These are phyloP conservation scores for Plectranthus barbatus DNA, from an alignment of 257 asterid genomes.

Conservation along the genomic window DNA sequence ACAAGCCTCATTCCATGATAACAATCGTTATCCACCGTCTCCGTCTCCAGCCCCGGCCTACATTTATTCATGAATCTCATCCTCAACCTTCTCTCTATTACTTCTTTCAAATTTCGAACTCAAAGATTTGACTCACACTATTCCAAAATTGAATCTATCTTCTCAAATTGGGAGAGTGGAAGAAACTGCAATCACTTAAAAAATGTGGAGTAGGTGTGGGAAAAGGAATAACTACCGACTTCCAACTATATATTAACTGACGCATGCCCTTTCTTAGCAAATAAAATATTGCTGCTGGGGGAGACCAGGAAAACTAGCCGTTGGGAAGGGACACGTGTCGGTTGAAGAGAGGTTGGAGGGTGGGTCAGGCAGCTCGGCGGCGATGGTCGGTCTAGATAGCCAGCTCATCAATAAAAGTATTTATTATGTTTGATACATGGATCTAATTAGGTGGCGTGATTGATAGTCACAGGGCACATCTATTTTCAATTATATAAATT, in stretches of 20 bases:
- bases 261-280: background rate
- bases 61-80: conserved; percentile 14
- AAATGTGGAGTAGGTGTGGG: background rate
- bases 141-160: background rate
- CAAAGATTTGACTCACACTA: background rate
- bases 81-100: background rate
- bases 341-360: conserved; percentile 5
- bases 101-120: background rate
- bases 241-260: background rate
- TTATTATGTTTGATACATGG: no score
- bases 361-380: conserved; percentile 22
- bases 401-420: conserved; percentile 12
- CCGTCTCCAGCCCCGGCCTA: background rate
- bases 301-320: conserved; percentile 37
- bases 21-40: conserved; percentile 11
- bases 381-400: conserved; percentile 36
- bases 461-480: no score
- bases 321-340: conserved; percentile 34
- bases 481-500: no score
- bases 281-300: background rate
- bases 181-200: background rate
- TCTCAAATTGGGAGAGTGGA: background rate
- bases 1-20: conserved; percentile 30
- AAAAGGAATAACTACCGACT: conserved; percentile 16
- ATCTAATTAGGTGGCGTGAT: no score